phyloP scores from a whole-genome alignment of 192 early-diverging fungal species.

The Lunasporangiospora selenospora region DNA sequence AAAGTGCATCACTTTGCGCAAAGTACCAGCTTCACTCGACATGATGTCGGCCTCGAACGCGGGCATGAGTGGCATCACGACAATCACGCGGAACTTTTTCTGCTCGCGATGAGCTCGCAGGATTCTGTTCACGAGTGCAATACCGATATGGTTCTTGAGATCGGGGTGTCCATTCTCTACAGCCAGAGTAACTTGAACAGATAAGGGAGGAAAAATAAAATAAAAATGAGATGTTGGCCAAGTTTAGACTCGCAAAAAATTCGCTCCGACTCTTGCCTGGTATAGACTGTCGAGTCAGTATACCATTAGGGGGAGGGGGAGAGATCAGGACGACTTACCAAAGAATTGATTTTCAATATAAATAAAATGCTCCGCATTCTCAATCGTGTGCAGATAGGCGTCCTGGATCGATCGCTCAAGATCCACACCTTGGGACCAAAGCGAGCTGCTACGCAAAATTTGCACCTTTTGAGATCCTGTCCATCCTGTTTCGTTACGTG shows the following conservation, averaged over 20 bases:
- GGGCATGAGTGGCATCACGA: constrained; percentile 89
- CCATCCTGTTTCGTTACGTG: constrained; percentile 61
- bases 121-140: constrained; percentile 81
- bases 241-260: no score
- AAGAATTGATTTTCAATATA: constrained; percentile 98
- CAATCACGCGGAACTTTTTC: constrained; percentile 80
- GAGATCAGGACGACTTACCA: constrained; percentile 64
- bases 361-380: constrained; percentile 82
- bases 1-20: constrained; percentile 78
- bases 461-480: constrained; percentile 75
- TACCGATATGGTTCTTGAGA: constrained; percentile 84
- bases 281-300: no score
- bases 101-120: constrained; percentile 68
- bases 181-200: constrained; percentile 54
- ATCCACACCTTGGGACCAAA: constrained; percentile 75
- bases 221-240: no score
- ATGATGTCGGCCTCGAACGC: constrained; percentile 87
- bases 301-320: no score
- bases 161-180: constrained; percentile 51
- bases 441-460: constrained; percentile 69
- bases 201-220: background rate
- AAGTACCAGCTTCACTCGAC: constrained; percentile 75
- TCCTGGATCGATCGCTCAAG: constrained; percentile 77
- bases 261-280: no score
- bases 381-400: constrained; percentile 82